Evolutionary conservation across 2,329 filamentous ascomycete species (phyloP), one percentile per base, ranked within the genome.

Genomic region (Pseudomassariella vexata): DNA sequence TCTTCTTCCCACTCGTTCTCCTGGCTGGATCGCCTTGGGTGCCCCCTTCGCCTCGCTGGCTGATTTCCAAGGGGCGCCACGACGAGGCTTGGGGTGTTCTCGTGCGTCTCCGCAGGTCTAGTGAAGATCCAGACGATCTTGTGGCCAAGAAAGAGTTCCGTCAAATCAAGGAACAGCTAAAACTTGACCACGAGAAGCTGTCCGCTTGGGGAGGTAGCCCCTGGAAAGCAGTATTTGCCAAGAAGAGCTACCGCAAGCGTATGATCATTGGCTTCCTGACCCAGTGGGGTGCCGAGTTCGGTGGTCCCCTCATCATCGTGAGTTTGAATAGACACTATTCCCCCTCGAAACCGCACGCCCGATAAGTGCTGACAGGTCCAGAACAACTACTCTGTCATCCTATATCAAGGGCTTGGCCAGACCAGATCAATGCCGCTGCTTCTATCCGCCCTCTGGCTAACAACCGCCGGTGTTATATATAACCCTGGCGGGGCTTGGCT

Each of bases 221-320:
- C 0, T 68, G 64, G 63, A 60, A 47, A 22, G 65, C 65, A 0
- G 55, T 67, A 0, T n/a, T 66, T 15, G 61, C 58, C 43, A 68
- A 65, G 45, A 59, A 56, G 36, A 65, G 63, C 7, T 68, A 69
- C 38, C 53, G 67, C 12, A 71, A 68, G 51, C 54, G 68, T 1
- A 68, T 72, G 64, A 53, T 60, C 2, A 66, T 72, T 24, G 66
- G 66, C 0, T 72, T 71, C 38, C 48, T 71, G 21, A 71, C 66
- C 0, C 68, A 70, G 40, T 72, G 66, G 65, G 67, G 66, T 15
- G 66, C 67, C 2, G 66, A 71, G 32, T 71, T 70, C 43, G 65
- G 60, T n/a, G 68, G 68, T 0, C 65, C 66, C 9, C 52, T 72
- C 1, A 65, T 72, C 11, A 70, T 71, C 34, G 65, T 68, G 35